A percentile compares a stretch with the other conserved stretches of the same genome.
Evolutionary conservation across 2,329 filamentous ascomycete genomes (phyloP).

Genomic region (Talaromyces albobiverticillius): DNA sequence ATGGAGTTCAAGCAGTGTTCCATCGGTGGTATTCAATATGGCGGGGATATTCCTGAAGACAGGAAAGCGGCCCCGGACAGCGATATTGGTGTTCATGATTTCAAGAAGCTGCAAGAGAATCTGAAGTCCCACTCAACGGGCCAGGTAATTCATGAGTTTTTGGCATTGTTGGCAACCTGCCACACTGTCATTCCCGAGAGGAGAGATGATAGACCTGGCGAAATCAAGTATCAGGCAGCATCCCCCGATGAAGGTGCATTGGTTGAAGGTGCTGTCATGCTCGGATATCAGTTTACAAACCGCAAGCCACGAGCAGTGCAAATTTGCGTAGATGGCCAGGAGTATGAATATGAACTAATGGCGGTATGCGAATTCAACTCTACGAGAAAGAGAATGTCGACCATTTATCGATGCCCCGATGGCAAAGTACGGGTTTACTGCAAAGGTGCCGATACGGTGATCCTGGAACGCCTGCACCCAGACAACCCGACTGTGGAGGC

Average conservation of each 20-base stretch:
- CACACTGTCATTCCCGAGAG: conserved; percentile 96
- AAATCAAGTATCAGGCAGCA: conserved; percentile 96
- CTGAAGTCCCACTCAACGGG: conserved; percentile 58
- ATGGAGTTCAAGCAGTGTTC: conserved; percentile 98
- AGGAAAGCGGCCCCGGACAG: conserved; percentile 68
- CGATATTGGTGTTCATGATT: conserved; percentile 79
- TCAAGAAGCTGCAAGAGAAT: conserved; percentile 71
- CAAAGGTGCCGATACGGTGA: conserved; percentile 97
- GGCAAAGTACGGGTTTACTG: conserved; percentile 91
- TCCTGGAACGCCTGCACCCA: conserved; percentile 80
- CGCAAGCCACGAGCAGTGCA: conserved; percentile 86
- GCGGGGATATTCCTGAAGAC: conserved; percentile 88
- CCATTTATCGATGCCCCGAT: conserved; percentile 93
- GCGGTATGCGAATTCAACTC: conserved; percentile 99
- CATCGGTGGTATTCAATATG: conserved; percentile 91
- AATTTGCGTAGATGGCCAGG: conserved; percentile 69
- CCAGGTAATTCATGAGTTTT: conserved; percentile 75
- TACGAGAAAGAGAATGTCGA: conserved; percentile 94
- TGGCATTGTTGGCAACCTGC: conserved; percentile 81
- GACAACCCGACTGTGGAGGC: conserved; percentile 83
- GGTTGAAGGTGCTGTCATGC: conserved; percentile 78
- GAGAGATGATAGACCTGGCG: conserved; percentile 69
- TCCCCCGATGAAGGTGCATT: conserved; percentile 97
- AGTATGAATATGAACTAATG: conserved; percentile 82
- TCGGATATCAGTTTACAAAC: conserved; percentile 88